These are phyloP conservation scores for Achaetomiella virescens DNA, from an alignment of 495 filamentous ascomycete genomes.

Conservation along the genomic window DNA sequence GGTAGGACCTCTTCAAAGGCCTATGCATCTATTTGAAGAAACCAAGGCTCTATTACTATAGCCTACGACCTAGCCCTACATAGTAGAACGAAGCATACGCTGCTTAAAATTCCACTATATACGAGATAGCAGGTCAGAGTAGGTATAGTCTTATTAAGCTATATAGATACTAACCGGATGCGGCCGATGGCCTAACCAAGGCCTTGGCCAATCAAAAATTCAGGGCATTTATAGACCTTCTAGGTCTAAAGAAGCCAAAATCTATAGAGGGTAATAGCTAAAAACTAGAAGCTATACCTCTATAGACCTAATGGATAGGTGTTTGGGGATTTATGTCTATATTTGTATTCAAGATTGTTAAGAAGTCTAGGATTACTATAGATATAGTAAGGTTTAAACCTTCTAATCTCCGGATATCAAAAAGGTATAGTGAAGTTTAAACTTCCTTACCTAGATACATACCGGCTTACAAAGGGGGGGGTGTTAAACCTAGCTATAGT, in stretches of 20 bases:
- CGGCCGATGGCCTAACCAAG: not conserved
- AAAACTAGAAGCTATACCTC: not conserved
- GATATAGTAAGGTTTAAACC: too few species aligned
- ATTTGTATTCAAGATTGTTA: too few species aligned
- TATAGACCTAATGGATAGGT: not conserved
- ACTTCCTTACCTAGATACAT: too few species aligned
- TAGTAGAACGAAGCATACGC: not conserved
- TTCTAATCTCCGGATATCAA: too few species aligned
- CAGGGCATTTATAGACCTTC: not conserved
- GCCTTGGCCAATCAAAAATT: not conserved
- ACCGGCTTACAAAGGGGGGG: too few species aligned
- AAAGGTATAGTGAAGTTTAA: too few species aligned
- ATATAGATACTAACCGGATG: not conserved
- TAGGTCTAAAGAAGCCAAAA: not conserved
- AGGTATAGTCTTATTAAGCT: not conserved
- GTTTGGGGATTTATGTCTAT: too few species aligned
- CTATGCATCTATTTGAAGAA: not conserved
- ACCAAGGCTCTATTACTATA: not conserved
- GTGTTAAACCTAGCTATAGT: too few species aligned
- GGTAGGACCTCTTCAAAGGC: not conserved
- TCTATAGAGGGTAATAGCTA: not conserved
- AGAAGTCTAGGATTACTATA: too few species aligned
- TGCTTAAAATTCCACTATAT: not conserved
- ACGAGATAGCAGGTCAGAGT: not conserved
- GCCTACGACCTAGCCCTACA: not conserved